Conservation (phyloP, 306 rosid species). For the Vigna mungo region DNA sequence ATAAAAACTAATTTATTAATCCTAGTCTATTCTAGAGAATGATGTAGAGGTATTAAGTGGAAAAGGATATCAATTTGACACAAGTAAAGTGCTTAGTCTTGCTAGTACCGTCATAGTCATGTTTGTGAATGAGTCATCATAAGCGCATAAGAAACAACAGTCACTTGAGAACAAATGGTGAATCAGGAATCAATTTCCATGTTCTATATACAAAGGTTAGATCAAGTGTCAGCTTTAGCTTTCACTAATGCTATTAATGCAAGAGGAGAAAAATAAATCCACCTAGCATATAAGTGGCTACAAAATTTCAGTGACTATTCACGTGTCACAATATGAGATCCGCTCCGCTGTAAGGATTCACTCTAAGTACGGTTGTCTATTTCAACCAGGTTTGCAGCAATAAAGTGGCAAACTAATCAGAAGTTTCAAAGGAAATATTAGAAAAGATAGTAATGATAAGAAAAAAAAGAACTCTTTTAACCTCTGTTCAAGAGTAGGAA, state of each 20-base stretch:
- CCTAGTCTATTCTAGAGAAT: constrained; percentile 25
- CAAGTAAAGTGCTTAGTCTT: constrained; percentile 16
- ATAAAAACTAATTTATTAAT: constrained; percentile 28
- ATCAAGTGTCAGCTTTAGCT: constrained; percentile 25
- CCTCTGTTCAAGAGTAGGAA: constrained; percentile 88
- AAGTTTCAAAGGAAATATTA: constrained; percentile 37
- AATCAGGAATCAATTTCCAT: constrained; percentile 29
- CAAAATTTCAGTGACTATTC: constrained; percentile 29
- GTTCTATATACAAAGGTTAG: constrained; percentile 5
- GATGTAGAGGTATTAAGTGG: neutral
- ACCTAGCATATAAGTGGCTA: constrained; percentile 23
- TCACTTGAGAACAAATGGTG: constrained; percentile 15
- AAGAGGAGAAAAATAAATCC: constrained; percentile 26
- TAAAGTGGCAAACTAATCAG: constrained; percentile 23
- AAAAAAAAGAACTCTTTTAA: constrained; percentile 38
- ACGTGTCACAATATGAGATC: constrained; percentile 34
- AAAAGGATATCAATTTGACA: constrained; percentile 5
- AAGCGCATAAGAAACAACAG: neutral
- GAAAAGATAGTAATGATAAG: constrained; percentile 22
- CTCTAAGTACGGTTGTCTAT: constrained; percentile 8
- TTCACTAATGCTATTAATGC: neutral
- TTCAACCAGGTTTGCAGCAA: constrained; percentile 40
- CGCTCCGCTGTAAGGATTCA: constrained; percentile 9
- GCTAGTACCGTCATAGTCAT: neutral
- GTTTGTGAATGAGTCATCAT: neutral